Base-by-base conservation (phyloP, 306 rosid genomes). In the Sicyos edulis region DNA sequence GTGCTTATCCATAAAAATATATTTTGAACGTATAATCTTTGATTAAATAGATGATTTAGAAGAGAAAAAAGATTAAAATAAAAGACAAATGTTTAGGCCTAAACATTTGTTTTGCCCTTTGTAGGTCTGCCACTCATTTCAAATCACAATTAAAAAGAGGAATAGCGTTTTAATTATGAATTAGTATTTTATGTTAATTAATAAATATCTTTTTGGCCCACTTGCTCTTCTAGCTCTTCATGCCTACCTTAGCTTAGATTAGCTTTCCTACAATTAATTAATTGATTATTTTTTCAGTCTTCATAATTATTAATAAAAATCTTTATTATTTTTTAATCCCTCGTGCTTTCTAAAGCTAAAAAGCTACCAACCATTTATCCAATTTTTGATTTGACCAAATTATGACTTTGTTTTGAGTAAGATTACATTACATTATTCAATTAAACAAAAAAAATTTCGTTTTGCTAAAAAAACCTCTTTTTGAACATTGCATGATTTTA, bases 221-320 rank as follows among this genome's bases (percentile, higher is more conserved):
- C 70, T 63, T 63, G 50, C 70, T 63, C 37, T 63, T 37, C 42
- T 63, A 63, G 51, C 70, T 37, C 50, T 60, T 14, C 70, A 37
- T 63, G 70, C 70, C 51, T 62, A 37, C 50, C 50, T 63, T 29
- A 32, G 7, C 21, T 61, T 61, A 61, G 47, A n/a, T 40, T 62
- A 62, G 52, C 51, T 63, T 42, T 53, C 70, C 44, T 51, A 62
- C 42, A 19, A 8, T 6, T 50, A 51, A 75, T 8, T 57, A 53
- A 11, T 57, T 51, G 58, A 37, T 7, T 37, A 37, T 40, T 20
- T 37, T 32, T 32, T 5, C 37, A 65, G 42, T 21, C 77, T 49
- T 66, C 37, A 70, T 32, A 32, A 32, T 32, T 32, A 32, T 32
- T 32, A 32, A 32, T 26, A 70, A 17, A 62, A 22, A 52, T 44